These are phyloP conservation scores for Arthrinium puccinioides DNA, from an alignment of 2,329 filamentous ascomycete genomes.

Conservation along the genomic window DNA sequence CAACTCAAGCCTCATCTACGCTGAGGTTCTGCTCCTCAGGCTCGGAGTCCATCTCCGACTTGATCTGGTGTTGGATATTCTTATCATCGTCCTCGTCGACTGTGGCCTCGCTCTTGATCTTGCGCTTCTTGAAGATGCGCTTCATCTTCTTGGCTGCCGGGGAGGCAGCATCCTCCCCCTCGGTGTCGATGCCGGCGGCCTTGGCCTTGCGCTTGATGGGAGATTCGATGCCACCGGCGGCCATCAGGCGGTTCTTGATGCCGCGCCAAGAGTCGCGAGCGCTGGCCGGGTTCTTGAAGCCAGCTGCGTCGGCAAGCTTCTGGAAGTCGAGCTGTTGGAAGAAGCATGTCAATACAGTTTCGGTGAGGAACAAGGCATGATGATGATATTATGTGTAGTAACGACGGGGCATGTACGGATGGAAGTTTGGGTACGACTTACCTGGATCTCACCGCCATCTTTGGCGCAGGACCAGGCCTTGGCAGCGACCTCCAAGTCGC, in stretches of 20 bases:
- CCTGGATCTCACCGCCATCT: not conserved
- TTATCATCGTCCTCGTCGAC: too few relatives aligned
- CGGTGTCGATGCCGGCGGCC: not conserved
- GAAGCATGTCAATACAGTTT: not conserved
- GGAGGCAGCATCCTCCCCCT: not conserved
- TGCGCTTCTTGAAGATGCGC: not conserved
- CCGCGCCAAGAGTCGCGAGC: not conserved
- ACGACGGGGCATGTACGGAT: too few relatives aligned
- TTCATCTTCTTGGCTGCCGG: not conserved
- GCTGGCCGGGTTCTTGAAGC: not conserved
- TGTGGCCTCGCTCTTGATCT: not conserved
- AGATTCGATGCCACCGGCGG: not conserved
- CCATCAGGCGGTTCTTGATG: not conserved
- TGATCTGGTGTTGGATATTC: too few relatives aligned
- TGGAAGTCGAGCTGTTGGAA: not conserved
- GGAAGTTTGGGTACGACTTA: too few relatives aligned
- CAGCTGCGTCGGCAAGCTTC: not conserved
- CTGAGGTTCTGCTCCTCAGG: too few relatives aligned
- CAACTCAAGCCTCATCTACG: too few relatives aligned
- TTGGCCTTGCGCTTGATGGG: not conserved
- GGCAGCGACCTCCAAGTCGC: slow-evolving; percentile 1
- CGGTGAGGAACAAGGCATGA: not conserved
- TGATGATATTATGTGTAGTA: not conserved
- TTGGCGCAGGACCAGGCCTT: not conserved
- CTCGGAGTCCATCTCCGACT: too few relatives aligned